Percentiles rank a stretch among this genome's conserved stretches.
Evolutionary conservation across 2,329 filamentous ascomycete species (phyloP).

Genomic region (Hymenoscyphus fraxineus): DNA sequence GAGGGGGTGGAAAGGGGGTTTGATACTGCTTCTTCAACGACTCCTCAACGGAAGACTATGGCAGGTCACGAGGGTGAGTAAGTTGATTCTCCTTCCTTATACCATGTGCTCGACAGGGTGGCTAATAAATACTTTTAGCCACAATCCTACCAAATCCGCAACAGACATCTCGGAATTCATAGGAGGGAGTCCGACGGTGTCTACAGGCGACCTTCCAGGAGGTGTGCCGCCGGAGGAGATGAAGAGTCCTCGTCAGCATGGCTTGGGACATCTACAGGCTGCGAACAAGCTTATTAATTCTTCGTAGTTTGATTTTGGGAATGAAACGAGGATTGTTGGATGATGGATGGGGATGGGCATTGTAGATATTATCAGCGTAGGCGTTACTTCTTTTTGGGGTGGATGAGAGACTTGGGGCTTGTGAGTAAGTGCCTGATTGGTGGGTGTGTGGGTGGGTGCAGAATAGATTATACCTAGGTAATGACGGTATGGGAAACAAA

Average conservation of each 20-base stretch:
- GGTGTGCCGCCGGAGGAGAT: constrained; percentile 39
- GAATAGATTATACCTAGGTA: not conserved
- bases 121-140: not conserved
- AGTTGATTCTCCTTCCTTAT: not conserved
- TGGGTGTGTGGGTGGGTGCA: not conserved
- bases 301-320: constrained; percentile 12
- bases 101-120: not conserved
- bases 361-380: not conserved
- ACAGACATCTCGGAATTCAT: not conserved
- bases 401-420: not conserved
- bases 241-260: constrained; percentile 23
- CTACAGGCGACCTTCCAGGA: constrained; percentile 41
- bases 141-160: not conserved
- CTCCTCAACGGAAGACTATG: constrained; percentile 6
- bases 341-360: not conserved
- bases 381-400: not conserved
- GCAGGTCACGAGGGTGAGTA: not conserved
- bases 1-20: constrained; percentile 24
- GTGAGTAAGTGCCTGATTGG: not conserved
- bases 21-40: constrained; percentile 32
- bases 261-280: constrained; percentile 26
- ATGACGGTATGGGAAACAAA: not conserved
- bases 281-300: constrained; percentile 20
- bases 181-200: constrained; percentile 33
- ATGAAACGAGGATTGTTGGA: not conserved